Evolutionary conservation across 139 green algal species (phyloP), one percentile per base, ranked within the genome.

Genomic region (Ulvella scutata): DNA sequence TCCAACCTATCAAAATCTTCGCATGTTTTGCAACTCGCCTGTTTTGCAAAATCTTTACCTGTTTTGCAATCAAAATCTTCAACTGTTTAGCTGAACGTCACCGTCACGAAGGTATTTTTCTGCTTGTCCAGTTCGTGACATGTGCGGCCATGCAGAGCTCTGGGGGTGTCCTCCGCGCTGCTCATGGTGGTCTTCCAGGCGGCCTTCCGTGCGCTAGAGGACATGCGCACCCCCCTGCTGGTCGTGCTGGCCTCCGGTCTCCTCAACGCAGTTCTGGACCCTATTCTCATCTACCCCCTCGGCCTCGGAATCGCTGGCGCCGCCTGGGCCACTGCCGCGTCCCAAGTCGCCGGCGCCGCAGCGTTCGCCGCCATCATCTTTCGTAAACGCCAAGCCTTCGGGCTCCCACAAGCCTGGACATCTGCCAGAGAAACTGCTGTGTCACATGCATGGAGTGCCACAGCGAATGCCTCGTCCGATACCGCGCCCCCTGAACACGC

Each of bases 231-330:
- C 10, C 86, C 85, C 9, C 81, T 89, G 4, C 76, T 79, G 0
- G 79, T 89, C 20, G 85, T 90, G 10, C 51, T 86, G 23, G 75
- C 75, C 1, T 77, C 83, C 21, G 78, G 74, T 3, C 28, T 62
- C 2, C 36, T 86, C 37, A 92, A 89, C 83, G 37, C 88, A 13
- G 26, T 82, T 0, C 82, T 87, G 17, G 87, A 92, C 75, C 3
- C 85, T 6, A 29, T 90, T 33, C 40, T 91, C 9, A 92, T 90
- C n/a, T 79, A 78, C 37, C 6, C 26, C 4, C 43, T 83, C 21
- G 78, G 81, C 44, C 72, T 80, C 79, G 88, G 84, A n/a, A 80
- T 92, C 37, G 81, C 77, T 2, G 88, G 88, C 3, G 88, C 87
- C 23, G 88, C 87, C 23, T 87, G 77, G 79, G 89, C 86, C 4